phyloP scores from a whole-genome alignment of 1,284 basidiomycete genomes.

The Leccinum subrobustum region DNA sequence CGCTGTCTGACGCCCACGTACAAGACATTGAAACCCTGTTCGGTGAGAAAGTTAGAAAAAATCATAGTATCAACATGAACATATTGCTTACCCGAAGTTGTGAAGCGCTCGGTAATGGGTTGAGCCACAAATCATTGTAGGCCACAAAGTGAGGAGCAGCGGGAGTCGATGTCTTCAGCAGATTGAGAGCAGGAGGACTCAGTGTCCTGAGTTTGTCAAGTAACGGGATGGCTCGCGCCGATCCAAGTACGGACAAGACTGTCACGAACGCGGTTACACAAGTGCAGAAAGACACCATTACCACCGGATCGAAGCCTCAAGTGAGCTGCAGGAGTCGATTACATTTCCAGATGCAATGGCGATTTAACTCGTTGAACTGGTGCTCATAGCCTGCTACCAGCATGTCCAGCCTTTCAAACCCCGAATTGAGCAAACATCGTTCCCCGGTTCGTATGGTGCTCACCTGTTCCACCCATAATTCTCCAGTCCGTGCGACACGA shows the following conservation, averaged over 20 bases:
- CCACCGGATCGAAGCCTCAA: neutral
- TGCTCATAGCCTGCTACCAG: constrained; percentile 86
- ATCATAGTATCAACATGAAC: neutral
- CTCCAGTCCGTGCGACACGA: constrained; percentile 76
- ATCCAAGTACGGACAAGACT: constrained; percentile 16
- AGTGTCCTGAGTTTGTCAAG: constrained; percentile 18
- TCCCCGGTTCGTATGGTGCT: constrained; percentile 11
- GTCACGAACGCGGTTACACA: constrained; percentile 1
- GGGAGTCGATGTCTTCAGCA: constrained; percentile 42
- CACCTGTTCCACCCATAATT: constrained; percentile 83
- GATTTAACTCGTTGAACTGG: constrained; percentile 64
- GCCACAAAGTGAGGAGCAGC: constrained; percentile 51
- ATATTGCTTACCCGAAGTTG: constrained; percentile 37
- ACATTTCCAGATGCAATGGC: neutral
- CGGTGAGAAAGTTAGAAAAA: constrained; percentile 1
- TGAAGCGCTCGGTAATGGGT: constrained; percentile 41
- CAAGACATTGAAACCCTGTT: constrained; percentile 44
- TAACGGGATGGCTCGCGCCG: constrained; percentile 18
- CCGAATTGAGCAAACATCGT: neutral
- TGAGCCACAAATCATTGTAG: constrained; percentile 46
- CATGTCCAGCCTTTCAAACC: constrained; percentile 61
- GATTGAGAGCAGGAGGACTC: constrained; percentile 35
- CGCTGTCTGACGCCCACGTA: constrained; percentile 8
- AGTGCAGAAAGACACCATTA: constrained; percentile 23
- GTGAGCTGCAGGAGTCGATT: constrained; percentile 5